Conservation (phyloP, 1,284 basidiomycete species). For the Golubevia pallescens region DNA sequence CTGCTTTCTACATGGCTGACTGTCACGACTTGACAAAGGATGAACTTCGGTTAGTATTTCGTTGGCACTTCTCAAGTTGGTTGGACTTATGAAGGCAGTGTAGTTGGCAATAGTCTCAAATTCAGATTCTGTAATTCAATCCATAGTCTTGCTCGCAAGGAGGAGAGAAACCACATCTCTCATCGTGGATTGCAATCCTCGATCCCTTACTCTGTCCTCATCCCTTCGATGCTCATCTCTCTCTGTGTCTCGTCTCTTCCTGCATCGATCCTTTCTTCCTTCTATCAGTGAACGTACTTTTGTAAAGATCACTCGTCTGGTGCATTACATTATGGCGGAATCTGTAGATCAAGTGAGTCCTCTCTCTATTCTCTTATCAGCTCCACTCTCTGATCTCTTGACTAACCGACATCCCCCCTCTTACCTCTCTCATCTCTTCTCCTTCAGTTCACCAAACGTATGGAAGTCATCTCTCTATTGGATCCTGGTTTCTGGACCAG, state of each 20-base stretch:
- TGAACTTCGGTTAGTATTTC: slow-evolving; percentile 31
- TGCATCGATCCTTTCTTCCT: neutral
- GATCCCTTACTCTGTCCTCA: no score
- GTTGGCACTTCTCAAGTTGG: no score
- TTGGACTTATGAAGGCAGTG: no score
- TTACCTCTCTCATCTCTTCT: neutral
- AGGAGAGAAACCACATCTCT: neutral
- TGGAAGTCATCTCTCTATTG: slow-evolving; percentile 54
- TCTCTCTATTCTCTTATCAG: no score
- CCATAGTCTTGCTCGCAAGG: no score
- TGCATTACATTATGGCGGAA: slow-evolving; percentile 57
- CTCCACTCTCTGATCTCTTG: no score
- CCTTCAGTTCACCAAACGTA: slow-evolving; percentile 49
- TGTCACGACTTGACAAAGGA: slow-evolving; percentile 61
- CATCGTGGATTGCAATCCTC: no score
- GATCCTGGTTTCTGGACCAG: slow-evolving; percentile 64
- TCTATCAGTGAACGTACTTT: slow-evolving; percentile 45
- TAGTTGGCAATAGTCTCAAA: no score
- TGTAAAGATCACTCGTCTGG: slow-evolving; percentile 34
- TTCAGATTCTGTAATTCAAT: no score
- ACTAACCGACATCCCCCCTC: neutral
- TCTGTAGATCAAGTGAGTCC: slow-evolving; percentile 15
- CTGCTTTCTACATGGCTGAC: slow-evolving; percentile 54
- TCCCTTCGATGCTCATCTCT: no score
- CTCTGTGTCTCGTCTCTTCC: no score